Percentiles rank a stretch among this genome's conserved stretches.
phyloP scores from a whole-genome alignment of 2,329 filamentous ascomycete genomes.

The Triangularia setosa region DNA sequence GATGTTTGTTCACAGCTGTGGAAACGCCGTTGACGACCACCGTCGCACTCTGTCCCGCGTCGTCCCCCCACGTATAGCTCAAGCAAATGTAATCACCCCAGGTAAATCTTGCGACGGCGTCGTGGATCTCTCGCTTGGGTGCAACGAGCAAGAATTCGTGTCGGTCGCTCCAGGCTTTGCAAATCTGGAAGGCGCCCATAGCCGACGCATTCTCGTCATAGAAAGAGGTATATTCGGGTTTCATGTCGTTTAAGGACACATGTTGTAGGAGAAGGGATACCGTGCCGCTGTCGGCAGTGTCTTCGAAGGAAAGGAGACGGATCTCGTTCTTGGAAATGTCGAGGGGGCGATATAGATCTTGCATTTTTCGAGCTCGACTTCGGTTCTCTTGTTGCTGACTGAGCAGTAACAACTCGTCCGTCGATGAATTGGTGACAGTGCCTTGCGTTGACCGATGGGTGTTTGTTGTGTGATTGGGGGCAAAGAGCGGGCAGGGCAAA shows the following conservation, averaged over 20 bases:
- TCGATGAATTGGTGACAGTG: slow-evolving; percentile 1
- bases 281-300: neutral
- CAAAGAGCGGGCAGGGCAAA: too few species aligned
- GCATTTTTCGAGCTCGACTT: neutral
- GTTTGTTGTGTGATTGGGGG: neutral
- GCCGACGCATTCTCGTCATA: slow-evolving; percentile 3
- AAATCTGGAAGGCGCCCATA: slow-evolving; percentile 1
- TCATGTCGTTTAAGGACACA: slow-evolving; percentile 3
- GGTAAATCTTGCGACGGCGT: slow-evolving; percentile 1
- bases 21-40: neutral
- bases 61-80: slow-evolving; percentile 6
- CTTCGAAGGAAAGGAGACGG: slow-evolving; percentile 2
- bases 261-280: slow-evolving; percentile 2
- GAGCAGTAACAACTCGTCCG: neutral
- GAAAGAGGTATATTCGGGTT: slow-evolving; percentile 6
- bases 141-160: slow-evolving; percentile 2
- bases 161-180: slow-evolving; percentile 7
- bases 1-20: slow-evolving; percentile 1
- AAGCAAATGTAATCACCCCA: slow-evolving; percentile 8
- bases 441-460: neutral
- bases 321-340: slow-evolving; percentile 4
- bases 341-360: slow-evolving; percentile 4
- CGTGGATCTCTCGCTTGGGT: slow-evolving; percentile 5
- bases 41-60: neutral
- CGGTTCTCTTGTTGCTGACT: neutral